Percentiles rank a stretch among this genome's conserved stretches.
phyloP scores from a whole-genome alignment of 352 stramenopile genomes.

The Peronospora destructor region DNA sequence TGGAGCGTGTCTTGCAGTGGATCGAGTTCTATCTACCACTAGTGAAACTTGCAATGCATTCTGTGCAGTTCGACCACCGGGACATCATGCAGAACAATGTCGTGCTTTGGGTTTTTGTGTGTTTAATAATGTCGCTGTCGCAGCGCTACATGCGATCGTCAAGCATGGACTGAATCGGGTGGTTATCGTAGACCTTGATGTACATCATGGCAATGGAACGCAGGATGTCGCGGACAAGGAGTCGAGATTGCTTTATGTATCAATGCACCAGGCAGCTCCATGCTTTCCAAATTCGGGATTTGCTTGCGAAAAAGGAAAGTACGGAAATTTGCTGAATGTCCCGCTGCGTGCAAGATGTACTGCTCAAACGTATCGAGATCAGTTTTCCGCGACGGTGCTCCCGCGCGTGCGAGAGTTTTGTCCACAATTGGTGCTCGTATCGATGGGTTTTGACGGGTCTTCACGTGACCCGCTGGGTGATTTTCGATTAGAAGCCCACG shows the following conservation, averaged over 20 bases:
- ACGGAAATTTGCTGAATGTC: conserved; percentile 45
- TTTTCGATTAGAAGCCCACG: conserved; percentile 33
- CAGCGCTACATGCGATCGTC: conserved; percentile 89
- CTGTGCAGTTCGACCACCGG: conserved; percentile 69
- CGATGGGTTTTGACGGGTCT: conserved; percentile 80
- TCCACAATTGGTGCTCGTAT: conserved; percentile 81
- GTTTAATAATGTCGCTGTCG: conserved; percentile 94
- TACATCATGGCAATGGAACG: conserved; percentile 87
- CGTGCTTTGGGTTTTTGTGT: conserved; percentile 88
- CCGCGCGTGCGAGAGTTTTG: conserved; percentile 46
- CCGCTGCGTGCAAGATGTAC: conserved; percentile 31
- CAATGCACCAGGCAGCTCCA: conserved; percentile 43
- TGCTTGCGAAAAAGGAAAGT: conserved; percentile 28
- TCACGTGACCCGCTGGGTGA: conserved; percentile 40
- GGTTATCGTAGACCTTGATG: conserved; percentile 67
- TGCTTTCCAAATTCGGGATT: conserved; percentile 43
- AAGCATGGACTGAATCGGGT: conserved; percentile 40
- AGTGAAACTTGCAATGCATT: conserved; percentile 67
- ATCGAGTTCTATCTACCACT: conserved; percentile 30
- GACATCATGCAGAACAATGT: conserved; percentile 48
- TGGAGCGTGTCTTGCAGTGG: conserved; percentile 71
- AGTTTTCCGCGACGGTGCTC: conserved; percentile 29
- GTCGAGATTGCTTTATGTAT: conserved; percentile 41
- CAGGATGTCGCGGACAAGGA: conserved; percentile 33
- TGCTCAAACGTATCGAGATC: conserved; percentile 30